Evolutionary conservation across 2,329 filamentous ascomycete genomes (phyloP).

Genomic region (Basipetospora chlamydospora): DNA sequence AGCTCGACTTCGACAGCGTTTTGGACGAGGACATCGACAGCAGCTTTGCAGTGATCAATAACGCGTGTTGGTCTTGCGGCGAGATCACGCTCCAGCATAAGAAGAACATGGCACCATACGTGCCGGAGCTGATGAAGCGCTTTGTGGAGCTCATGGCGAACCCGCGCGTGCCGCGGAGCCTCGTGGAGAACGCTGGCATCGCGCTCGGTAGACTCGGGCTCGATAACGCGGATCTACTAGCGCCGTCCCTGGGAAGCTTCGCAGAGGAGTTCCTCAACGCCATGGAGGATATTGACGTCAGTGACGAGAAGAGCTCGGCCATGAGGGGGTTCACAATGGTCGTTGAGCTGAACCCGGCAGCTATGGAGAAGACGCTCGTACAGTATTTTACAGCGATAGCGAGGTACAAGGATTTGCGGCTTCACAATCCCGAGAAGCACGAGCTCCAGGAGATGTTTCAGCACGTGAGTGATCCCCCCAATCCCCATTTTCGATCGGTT

Average conservation of each 20-base stretch:
- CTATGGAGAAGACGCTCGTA: slow-evolving; percentile 74
- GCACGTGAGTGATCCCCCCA: slow-evolving; percentile 58
- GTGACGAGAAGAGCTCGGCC: slow-evolving; percentile 87
- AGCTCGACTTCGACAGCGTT: slow-evolving; percentile 69
- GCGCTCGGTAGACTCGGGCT: slow-evolving; percentile 79
- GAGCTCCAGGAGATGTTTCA: slow-evolving; percentile 61
- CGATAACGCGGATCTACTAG: slow-evolving; percentile 60
- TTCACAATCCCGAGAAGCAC: slow-evolving; percentile 45
- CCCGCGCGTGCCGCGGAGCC: slow-evolving; percentile 68
- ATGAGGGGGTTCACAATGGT: slow-evolving; percentile 81
- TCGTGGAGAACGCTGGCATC: slow-evolving; percentile 89
- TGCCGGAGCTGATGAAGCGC: slow-evolving; percentile 61
- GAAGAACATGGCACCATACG: slow-evolving; percentile 60
- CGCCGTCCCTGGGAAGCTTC: slow-evolving; percentile 65
- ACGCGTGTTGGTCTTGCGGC: slow-evolving; percentile 91
- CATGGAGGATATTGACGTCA: slow-evolving; percentile 74
- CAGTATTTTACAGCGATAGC: slow-evolving; percentile 79
- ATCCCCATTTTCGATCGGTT: too few species aligned
- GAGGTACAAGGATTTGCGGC: slow-evolving; percentile 51
- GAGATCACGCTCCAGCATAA: slow-evolving; percentile 77
- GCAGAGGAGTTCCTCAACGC: slow-evolving; percentile 67
- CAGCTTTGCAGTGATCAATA: slow-evolving; percentile 88
- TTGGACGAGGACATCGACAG: slow-evolving; percentile 69
- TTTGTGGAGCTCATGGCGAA: slow-evolving; percentile 75
- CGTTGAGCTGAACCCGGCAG: slow-evolving; percentile 74